Percentiles rank a stretch among this genome's conserved stretches.
These are phyloP conservation scores for Bretziella fagacearum DNA, from an alignment of 2,329 filamentous ascomycete species.

Conservation along the genomic window DNA sequence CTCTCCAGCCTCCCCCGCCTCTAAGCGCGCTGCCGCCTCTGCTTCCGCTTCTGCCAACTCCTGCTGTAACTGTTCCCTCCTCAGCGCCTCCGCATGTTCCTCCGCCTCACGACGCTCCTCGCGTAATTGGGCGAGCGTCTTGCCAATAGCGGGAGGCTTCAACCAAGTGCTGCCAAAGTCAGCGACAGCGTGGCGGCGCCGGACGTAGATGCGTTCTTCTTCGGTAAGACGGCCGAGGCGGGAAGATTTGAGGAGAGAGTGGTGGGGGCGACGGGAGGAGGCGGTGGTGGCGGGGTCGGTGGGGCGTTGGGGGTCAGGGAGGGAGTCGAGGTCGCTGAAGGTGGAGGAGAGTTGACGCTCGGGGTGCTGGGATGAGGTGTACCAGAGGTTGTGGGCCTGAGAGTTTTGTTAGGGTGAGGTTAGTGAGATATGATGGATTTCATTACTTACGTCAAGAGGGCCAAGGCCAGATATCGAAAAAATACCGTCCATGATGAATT, in stretches of 20 bases:
- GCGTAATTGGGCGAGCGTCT: conserved; percentile 76
- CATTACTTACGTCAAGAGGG: conserved; percentile 1
- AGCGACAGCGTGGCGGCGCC: conserved; percentile 64
- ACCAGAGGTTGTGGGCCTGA: conserved; percentile 59
- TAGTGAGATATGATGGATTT: background rate
- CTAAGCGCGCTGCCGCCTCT: conserved; percentile 26
- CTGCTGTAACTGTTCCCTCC: conserved; percentile 52
- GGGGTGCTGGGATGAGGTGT: conserved; percentile 44
- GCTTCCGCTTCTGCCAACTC: conserved; percentile 55
- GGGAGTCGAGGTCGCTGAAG: conserved; percentile 21
- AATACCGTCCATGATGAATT: too few species aligned
- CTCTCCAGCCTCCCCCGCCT: conserved; percentile 34
- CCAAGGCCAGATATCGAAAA: conserved; percentile 1
- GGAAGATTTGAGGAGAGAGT: conserved; percentile 34
- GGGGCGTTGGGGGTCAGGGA: conserved; percentile 19
- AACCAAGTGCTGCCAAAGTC: conserved; percentile 86
- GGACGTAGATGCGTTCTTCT: conserved; percentile 62
- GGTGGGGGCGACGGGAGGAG: conserved; percentile 24
- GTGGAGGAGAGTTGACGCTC: conserved; percentile 22
- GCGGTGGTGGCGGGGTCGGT: conserved; percentile 15
- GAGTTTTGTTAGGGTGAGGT: background rate
- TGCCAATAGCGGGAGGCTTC: conserved; percentile 68
- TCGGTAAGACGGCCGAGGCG: conserved; percentile 51
- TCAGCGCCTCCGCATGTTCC: conserved; percentile 61
- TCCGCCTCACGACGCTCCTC: conserved; percentile 81